Base-by-base conservation (phyloP, 306 rosid species). In the Sphenostylis stenocarpa region DNA sequence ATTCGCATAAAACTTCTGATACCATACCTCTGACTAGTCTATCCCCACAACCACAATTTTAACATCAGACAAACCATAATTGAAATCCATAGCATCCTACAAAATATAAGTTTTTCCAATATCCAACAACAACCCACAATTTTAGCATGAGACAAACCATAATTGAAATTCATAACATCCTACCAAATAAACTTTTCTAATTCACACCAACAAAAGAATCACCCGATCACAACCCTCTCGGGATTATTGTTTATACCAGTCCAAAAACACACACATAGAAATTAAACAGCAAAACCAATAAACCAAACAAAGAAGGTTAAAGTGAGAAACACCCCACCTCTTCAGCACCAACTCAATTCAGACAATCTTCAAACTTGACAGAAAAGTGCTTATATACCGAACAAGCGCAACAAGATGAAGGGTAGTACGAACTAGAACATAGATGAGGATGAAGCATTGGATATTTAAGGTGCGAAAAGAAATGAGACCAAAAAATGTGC, bases 361-460 rank as follows among this genome's bases (percentile, higher is more conserved):
- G 69, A 80, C 28, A 64, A 41, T 57, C 67, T 39, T 55, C 64
- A 15, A 68, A 56, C 76, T 57, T 57, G 10, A 15, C 8, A 3
- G 13, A 17, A 41, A 73, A 55, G 36, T 4, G 64, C 49, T 20
- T 23, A 55, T 38, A 53, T 10, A 52, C 19, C 16, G 29, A 49
- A 1, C 15, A 20, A 7, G 9, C 14, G 7, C 55, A 38, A n/a
- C 10, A 20, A 28, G 19, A 57, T 24, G 7, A 63, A 71, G 28
- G 65, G 26, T 26, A 43, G 75, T 72, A 60, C 20, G 24, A 76
- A 83, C 15, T 41, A 13, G 5, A 20, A 17, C 2, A 41, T 24
- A 23, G 84, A 73, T 70, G 90, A 84, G 1, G 77, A 64, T 70
- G 71, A 21, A 39, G 83, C 82, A 64, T 53, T 68, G 82, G 77